Evolutionary conservation across 176 grass and related monocot genomes (phyloP).

Genomic region (Puccinellia tenuiflora): DNA sequence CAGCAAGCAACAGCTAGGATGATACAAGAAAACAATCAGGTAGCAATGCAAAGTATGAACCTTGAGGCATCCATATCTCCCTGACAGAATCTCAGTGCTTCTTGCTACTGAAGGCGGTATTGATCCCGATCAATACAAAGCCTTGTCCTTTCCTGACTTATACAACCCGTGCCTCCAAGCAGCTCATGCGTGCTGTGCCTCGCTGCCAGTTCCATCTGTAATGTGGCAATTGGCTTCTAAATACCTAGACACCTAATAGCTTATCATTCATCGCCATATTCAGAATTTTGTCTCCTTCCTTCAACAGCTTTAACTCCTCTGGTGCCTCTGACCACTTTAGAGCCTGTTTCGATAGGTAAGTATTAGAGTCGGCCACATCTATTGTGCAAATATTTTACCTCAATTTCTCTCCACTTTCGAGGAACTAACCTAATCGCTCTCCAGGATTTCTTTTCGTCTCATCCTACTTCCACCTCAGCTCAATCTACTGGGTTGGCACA

Average conservation of each 20-base stretch:
- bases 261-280: background rate
- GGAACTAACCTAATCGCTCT: background rate
- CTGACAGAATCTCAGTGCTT: constrained; percentile 83
- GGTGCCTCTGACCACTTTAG: background rate
- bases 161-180: constrained; percentile 11
- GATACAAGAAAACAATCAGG: background rate
- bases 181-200: constrained; percentile 59
- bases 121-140: constrained; percentile 73
- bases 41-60: constrained; percentile 24
- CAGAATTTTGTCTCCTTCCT: background rate
- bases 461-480: background rate
- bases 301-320: background rate
- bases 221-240: constrained; percentile 71
- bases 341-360: background rate
- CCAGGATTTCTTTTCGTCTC: background rate
- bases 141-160: constrained; percentile 41
- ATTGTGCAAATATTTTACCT: background rate
- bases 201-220: constrained; percentile 83
- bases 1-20: background rate
- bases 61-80: constrained; percentile 88
- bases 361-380: background rate
- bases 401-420: background rate
- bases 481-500: background rate
- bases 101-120: constrained; percentile 85
- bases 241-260: constrained; percentile 24